Base-by-base conservation (phyloP, 495 filamentous ascomycete genomes). In the Penicillium herquei region DNA sequence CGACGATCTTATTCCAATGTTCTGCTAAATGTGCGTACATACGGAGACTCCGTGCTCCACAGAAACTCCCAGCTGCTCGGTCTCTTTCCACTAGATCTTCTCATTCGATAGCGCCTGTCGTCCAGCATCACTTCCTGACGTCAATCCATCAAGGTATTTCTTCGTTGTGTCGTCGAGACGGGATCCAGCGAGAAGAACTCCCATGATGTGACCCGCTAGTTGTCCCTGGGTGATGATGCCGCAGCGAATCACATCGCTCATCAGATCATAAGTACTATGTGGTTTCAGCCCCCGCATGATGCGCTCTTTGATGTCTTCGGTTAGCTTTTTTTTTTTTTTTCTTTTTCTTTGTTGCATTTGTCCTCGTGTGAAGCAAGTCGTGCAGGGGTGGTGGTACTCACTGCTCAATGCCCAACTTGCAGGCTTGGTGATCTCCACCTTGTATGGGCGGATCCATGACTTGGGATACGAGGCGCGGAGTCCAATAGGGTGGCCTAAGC, bases 181-280 rank as follows among this genome's bases (percentile, higher is more conserved):
- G 21, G 50, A 33, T 6, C 56, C 56, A 5, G 47, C 56, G 3
- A 54, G 45, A 21, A 53, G 30, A 46, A 53, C 41, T 3, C 51
- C 51, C 51, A 50, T 49, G 32, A 60, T 16, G 31, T 60, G 40
- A 3, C 52, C 57, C 32, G 33, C 41, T 39, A 61, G 12, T 39
- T 61, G 53, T 3, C 43, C 54, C 30, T 61, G 58, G 1, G 58
- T 37, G 53, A 61, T 61, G 49, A 61, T 33, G 3, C 58, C 58
- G 14, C 58, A 61, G 6, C 54, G 53, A 14, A 50, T 48, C 31
- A 56, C 53, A 45, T 61, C 58, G 7, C 39, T 40, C 34, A 61
- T 52, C 35, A 61, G 21, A 30, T 54, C 42, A 32, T 42, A 34
- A 11, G 39, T 61, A 32, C 48, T 56, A 37, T 61, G 58, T 33